Conservation (phyloP, 192 early-diverging fungal species). For the Coemansia sp. region DNA sequence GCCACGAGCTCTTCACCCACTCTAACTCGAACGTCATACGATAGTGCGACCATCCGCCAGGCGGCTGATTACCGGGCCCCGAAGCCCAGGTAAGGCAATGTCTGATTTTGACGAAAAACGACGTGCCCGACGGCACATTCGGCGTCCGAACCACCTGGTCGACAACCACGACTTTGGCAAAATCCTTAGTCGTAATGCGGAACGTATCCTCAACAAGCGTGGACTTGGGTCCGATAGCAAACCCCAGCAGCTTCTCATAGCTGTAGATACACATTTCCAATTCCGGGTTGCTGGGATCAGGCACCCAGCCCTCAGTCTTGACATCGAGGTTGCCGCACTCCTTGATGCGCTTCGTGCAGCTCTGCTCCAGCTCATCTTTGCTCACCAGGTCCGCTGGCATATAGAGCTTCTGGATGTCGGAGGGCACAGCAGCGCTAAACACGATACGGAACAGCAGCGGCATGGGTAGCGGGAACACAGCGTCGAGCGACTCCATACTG, state of each 20-base stretch:
- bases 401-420: conserved; percentile 23
- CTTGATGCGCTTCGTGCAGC: conserved; percentile 42
- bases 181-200: conserved; percentile 31
- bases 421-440: conserved; percentile 39
- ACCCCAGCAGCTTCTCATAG: conserved; percentile 53
- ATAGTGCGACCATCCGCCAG: conserved; percentile 51
- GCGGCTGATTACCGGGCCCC: conserved; percentile 34
- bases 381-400: conserved; percentile 24
- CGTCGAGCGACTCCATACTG: conserved; percentile 40
- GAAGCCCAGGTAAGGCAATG: conserved; percentile 52
- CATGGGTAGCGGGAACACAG: conserved; percentile 46
- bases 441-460: conserved; percentile 50
- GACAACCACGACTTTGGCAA: conserved; percentile 35
- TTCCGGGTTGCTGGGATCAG: conserved; percentile 24
- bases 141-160: conserved; percentile 52
- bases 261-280: conserved; percentile 47
- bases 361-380: conserved; percentile 27
- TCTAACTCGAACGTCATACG: conserved; percentile 53
- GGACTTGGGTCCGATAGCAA: conserved; percentile 56
- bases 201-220: conserved; percentile 47
- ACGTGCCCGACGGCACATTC: conserved; percentile 52
- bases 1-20: conserved; percentile 57
- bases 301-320: conserved; percentile 52
- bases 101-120: conserved; percentile 54
- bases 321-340: conserved; percentile 43